Base-by-base conservation (phyloP, 2,329 filamentous ascomycete species). In the Paraphoma chrysanthemicola region DNA sequence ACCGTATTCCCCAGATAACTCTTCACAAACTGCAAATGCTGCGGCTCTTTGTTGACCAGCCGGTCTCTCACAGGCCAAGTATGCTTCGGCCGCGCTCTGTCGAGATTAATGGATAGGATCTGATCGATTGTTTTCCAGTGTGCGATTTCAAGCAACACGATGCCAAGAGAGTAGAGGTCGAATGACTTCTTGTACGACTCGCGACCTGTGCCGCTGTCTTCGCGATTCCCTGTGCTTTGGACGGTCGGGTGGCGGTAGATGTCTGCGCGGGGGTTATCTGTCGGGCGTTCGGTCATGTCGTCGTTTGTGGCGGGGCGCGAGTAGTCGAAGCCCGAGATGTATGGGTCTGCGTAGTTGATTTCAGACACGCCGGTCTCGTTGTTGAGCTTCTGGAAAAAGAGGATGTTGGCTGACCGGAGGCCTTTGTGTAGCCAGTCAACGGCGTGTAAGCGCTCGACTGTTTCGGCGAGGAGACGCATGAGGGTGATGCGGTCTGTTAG, bases 351-450 rank as follows among this genome's bases (percentile, higher is more conserved):
- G 53, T 78, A 79, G 54, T 80, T 73, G 42, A 81, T 71, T 7
- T 63, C 60, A 3, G 33, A 10, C 5, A 11, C 48, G 10, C 41
- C 48, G 18, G 11, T 18, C 18, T 46, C 45, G 2, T 56, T 69
- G 6, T 30, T 48, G 16, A 9, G 16, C n/a, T 54, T 46, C 31
- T 72, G 72, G 65, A 84, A 85, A 68, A 86, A 85, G 10, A 86
- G 67, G 30, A 86, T 77, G 63, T 84, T 86, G 52, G 82, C 75
- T 54, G 79, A 81, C 11, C 83, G 80, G 5, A 86, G 75, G n/a
- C 83, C 83, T 62, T 87, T 86, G 74, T 86, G 84, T 6, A 86
- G 76, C 84, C 83, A 86, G 57, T 84, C 80, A 1, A 85, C 82
- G 2, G 82, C 79, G 63, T 86, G 84, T 0, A 86, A 77, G 53